Evolutionary conservation across 2,329 filamentous ascomycete species (phyloP).

Genomic region (Cordyceps militaris): DNA sequence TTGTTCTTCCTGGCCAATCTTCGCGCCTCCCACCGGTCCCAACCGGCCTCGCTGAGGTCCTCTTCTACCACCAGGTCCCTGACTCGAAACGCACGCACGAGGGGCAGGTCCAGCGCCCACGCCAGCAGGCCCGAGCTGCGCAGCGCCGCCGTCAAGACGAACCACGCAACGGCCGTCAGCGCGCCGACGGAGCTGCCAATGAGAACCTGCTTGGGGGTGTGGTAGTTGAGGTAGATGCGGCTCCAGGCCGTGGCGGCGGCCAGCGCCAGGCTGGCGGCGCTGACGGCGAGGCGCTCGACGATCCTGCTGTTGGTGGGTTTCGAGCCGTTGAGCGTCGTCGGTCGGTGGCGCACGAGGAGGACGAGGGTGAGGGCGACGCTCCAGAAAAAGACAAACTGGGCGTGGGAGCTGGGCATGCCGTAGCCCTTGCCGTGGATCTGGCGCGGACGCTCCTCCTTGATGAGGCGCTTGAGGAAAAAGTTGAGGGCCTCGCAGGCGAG

Average conservation of each 20-base stretch:
- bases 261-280: constrained; percentile 49
- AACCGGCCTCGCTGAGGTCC: constrained; percentile 84
- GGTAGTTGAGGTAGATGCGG: constrained; percentile 86
- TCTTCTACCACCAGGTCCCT: constrained; percentile 82
- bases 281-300: constrained; percentile 44
- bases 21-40: constrained; percentile 77
- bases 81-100: constrained; percentile 61
- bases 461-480: constrained; percentile 78
- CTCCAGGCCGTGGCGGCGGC: constrained; percentile 71
- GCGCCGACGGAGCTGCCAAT: constrained; percentile 67
- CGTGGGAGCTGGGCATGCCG: constrained; percentile 92
- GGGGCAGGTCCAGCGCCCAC: constrained; percentile 61
- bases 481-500: constrained; percentile 88
- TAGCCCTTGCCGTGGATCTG: constrained; percentile 89
- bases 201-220: constrained; percentile 81
- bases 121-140: constrained; percentile 62
- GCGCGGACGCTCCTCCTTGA: constrained; percentile 83
- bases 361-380: constrained; percentile 78
- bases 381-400: constrained; percentile 93
- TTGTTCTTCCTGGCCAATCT: constrained; percentile 28
- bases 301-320: constrained; percentile 38
- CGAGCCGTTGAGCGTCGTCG: constrained; percentile 21
- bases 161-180: constrained; percentile 71
- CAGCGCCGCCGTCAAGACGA: constrained; percentile 58
- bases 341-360: constrained; percentile 70